phyloP scores from a whole-genome alignment of 2,329 filamentous ascomycete species.

The Fonsecaea erecta region DNA sequence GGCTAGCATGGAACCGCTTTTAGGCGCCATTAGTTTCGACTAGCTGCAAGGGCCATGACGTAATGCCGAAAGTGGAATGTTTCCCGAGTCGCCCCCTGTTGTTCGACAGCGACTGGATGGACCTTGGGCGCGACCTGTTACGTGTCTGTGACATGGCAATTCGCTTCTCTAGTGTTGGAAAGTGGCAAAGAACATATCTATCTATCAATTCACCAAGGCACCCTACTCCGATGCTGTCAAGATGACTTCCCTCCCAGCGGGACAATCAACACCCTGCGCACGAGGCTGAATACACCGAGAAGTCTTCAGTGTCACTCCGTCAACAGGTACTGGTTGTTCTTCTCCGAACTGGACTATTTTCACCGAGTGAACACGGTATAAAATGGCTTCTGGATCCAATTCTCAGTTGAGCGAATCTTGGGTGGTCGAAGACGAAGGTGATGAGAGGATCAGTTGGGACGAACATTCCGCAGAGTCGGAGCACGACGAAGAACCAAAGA shows the following conservation, averaged over 20 bases:
- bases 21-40: background rate
- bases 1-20: no score
- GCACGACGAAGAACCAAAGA: constrained; percentile 9
- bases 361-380: background rate
- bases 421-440: constrained; percentile 27
- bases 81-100: background rate
- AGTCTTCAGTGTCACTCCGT: background rate
- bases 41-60: background rate
- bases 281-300: background rate
- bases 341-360: background rate
- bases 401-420: constrained; percentile 24
- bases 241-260: background rate
- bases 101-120: background rate
- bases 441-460: constrained; percentile 27
- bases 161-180: background rate
- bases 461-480: constrained; percentile 15
- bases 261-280: background rate
- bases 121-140: background rate
- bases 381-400: constrained; percentile 17
- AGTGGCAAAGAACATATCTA: background rate
- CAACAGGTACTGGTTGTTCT: background rate
- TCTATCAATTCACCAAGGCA: background rate
- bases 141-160: background rate
- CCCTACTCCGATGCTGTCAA: background rate
- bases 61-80: background rate